A percentile compares a stretch with the other conserved stretches of the same genome.
Evolutionary conservation across 1,284 basidiomycete genomes (phyloP).

Genomic region (Cystobasidium slooffiae): DNA sequence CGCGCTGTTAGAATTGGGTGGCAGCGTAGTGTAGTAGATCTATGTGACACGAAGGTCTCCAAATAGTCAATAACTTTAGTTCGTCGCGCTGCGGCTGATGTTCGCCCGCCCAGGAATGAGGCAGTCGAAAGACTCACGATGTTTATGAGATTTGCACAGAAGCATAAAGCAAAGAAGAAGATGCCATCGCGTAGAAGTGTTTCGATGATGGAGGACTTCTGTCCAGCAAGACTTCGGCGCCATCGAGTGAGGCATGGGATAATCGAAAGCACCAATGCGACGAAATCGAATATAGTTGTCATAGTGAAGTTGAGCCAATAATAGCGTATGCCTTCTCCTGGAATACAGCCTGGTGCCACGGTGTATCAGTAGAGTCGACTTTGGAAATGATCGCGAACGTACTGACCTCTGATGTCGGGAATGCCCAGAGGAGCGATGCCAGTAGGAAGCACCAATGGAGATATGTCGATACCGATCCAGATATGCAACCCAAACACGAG

Average conservation of each 20-base stretch:
- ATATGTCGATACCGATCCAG: neutral
- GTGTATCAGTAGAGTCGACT: no score
- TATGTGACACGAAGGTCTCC: no score
- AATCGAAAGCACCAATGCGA: neutral
- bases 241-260: neutral
- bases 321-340: no score
- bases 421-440: neutral
- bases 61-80: no score
- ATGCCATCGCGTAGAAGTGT: neutral
- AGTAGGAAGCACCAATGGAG: neutral
- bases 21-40: no score
- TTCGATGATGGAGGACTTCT: neutral
- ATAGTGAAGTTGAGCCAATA: neutral
- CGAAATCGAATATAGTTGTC: neutral
- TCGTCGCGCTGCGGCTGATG: no score
- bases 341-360: neutral
- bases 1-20: no score
- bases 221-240: neutral
- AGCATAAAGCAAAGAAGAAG: constrained; percentile 9
- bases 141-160: constrained; percentile 1
- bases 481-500: neutral
- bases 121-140: neutral
- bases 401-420: neutral
- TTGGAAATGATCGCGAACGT: no score
- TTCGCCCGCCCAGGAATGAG: no score